Percentiles rank a stretch among this genome's conserved stretches.
Evolutionary conservation across 176 grass and related monocot species (phyloP).

Genomic region (Typha latifolia): DNA sequence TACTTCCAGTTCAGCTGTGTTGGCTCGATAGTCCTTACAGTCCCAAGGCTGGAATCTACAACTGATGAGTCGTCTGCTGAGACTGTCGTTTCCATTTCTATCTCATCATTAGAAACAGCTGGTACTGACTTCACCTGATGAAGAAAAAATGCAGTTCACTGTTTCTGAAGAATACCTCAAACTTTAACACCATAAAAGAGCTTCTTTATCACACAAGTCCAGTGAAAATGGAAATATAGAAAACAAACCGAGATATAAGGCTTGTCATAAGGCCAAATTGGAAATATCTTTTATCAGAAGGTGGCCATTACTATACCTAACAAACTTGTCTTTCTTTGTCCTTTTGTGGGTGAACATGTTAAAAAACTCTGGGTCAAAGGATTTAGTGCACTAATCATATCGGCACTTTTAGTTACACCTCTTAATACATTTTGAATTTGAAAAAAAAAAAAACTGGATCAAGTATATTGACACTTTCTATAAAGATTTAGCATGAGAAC

Average conservation of each 20-base stretch:
- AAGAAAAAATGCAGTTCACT: conserved; percentile 9
- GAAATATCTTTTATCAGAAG: too few relatives aligned
- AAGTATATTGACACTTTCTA: too few relatives aligned
- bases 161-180: not conserved
- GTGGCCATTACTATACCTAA: too few relatives aligned
- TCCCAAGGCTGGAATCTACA: conserved; percentile 24
- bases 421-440: too few relatives aligned
- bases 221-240: not conserved
- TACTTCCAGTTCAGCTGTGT: conserved; percentile 41
- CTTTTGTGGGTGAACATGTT: too few relatives aligned
- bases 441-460: too few relatives aligned
- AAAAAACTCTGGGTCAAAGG: too few relatives aligned
- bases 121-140: conserved; percentile 36
- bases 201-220: not conserved
- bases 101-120: conserved; percentile 3
- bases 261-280: too few relatives aligned
- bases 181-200: conserved; percentile 2
- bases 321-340: too few relatives aligned
- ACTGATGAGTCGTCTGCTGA: conserved; percentile 23
- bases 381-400: too few relatives aligned
- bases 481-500: too few relatives aligned
- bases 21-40: conserved; percentile 38
- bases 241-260: not conserved
- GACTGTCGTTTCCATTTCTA: conserved; percentile 13
- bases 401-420: too few relatives aligned